phyloP scores from a whole-genome alignment of 306 rosid species.

The Cucumis hystrix region DNA sequence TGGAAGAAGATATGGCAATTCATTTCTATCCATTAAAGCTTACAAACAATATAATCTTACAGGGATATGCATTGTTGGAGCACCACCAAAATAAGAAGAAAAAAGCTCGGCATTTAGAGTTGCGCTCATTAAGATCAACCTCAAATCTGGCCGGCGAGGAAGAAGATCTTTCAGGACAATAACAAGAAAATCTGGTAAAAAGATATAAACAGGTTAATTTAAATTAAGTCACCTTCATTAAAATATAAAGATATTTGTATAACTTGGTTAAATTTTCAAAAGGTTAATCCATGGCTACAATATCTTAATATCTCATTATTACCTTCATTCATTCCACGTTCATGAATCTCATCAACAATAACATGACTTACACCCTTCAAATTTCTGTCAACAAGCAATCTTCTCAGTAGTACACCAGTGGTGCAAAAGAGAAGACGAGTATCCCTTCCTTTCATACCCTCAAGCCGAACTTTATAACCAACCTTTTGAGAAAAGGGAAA shows the following conservation, averaged over 20 bases:
- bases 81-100: conserved; percentile 36
- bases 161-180: conserved; percentile 44
- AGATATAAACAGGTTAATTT: background rate
- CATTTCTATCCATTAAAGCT: background rate
- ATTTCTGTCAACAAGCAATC: conserved; percentile 80
- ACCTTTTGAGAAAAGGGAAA: conserved; percentile 34
- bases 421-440: conserved; percentile 97
- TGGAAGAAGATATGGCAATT: background rate
- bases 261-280: background rate
- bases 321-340: conserved; percentile 99
- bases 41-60: conserved; percentile 13
- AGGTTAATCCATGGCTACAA: conserved; percentile 4
- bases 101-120: conserved; percentile 36
- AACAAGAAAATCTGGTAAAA: conserved; percentile 31
- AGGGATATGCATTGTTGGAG: conserved; percentile 36
- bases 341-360: conserved; percentile 95
- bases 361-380: conserved; percentile 79
- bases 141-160: conserved; percentile 32
- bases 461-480: conserved; percentile 94
- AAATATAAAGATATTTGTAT: background rate
- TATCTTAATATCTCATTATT: background rate
- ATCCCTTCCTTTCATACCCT: conserved; percentile 83
- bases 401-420: conserved; percentile 83
- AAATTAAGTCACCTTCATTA: conserved; percentile 48
- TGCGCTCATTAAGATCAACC: conserved; percentile 38